Conservation (phyloP, 805 yeast genomes). For the Starmerella stellata region DNA sequence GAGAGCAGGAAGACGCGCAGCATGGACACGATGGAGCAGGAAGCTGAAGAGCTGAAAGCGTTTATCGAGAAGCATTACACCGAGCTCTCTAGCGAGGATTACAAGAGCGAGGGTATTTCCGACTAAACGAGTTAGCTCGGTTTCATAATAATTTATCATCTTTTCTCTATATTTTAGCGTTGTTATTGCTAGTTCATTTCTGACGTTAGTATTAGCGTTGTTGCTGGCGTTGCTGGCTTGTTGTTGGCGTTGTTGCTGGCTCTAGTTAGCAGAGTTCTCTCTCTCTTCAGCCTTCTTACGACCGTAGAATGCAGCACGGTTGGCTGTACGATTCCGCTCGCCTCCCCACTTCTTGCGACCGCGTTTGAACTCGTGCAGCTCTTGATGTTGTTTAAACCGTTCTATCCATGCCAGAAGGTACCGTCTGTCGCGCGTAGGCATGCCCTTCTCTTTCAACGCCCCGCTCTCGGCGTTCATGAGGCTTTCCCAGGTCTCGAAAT, state of each 20-base stretch:
- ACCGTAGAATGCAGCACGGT: slow-evolving; percentile 31
- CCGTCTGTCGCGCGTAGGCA: slow-evolving; percentile 52
- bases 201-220: too few species aligned
- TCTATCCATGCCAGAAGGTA: slow-evolving; percentile 54
- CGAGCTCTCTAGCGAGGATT: background rate
- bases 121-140: too few species aligned
- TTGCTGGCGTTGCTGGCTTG: too few species aligned
- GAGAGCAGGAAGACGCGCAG: slow-evolving; percentile 41
- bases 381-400: slow-evolving; percentile 39
- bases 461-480: slow-evolving; percentile 40
- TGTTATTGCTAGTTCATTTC: too few species aligned
- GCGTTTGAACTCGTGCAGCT: slow-evolving; percentile 36
- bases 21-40: slow-evolving; percentile 47
- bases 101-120: background rate
- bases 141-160: background rate
- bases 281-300: slow-evolving; percentile 16
- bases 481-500: slow-evolving; percentile 55
- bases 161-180: too few species aligned
- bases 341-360: slow-evolving; percentile 78
- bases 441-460: slow-evolving; percentile 54
- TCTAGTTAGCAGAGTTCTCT: too few species aligned
- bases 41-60: slow-evolving; percentile 37
- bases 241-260: too few species aligned
- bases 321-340: slow-evolving; percentile 59
- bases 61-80: slow-evolving; percentile 7